Base-by-base conservation (phyloP, 352 stramenopile genomes). In the Phytophthora sp. region DNA sequence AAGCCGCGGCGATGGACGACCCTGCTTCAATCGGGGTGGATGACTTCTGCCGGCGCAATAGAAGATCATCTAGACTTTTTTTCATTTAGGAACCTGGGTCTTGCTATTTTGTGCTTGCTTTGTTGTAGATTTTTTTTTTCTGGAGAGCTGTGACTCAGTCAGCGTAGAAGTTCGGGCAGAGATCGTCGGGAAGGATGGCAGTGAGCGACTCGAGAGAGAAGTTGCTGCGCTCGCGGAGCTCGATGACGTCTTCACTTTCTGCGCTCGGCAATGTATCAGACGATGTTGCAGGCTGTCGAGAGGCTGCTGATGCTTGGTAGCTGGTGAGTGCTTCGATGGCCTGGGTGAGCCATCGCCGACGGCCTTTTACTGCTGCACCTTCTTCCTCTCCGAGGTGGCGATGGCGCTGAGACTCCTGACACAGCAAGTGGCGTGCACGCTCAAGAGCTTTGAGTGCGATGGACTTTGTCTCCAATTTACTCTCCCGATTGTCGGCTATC, bases 191-290 rank as follows among this genome's bases (percentile, higher is more conserved):
- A 1, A 55, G 30, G 20, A 86, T 78, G n/a, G 67, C 34, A 6
- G 82, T 86, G 21, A 82, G 48, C 21, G 74, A 84, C 49, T 89
- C 82, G 26, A 88, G 69, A 10, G 79, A 87, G 45, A 87, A 89
- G 49, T 82, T 83, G 43, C 74, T 84, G 18, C 72, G 69, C 21
- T 89, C 76, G 20, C 86, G 72, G 30, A 87, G 82, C 51, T 91
- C 82, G 3, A 26, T 43, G 5, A 53, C 69, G 0, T 56, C 58
- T 0, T 73, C 62, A 26, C 13, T 53, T 34, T 42, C 44, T 20
- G 12, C 2, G 12, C 54, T 52, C 28, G 37, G 12, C 6, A n/a
- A 11, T 18, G 31, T 23, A 20, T 34, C 49, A 18, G 27, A 4
- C 23, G 44, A 2, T 43, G 45, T 13, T 34, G 37, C 20, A 32